These are phyloP conservation scores for Leishmania turanica DNA, from an alignment of 208 protist species.

Conservation along the genomic window DNA sequence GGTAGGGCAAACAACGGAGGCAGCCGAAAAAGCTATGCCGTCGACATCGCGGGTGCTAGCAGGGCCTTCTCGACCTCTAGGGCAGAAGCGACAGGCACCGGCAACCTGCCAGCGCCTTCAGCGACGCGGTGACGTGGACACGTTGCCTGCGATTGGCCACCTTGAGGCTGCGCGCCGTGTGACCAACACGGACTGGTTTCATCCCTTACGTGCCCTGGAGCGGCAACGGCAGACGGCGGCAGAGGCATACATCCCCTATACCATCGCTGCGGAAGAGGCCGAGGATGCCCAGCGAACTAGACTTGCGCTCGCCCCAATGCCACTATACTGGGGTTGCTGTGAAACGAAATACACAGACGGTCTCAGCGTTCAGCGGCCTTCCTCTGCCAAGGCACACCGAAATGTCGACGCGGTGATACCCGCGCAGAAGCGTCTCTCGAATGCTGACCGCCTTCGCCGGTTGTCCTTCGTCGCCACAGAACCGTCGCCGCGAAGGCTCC, in stretches of 20 bases:
- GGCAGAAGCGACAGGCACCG: background rate
- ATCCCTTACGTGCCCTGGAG: conserved; percentile 6
- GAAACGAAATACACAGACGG: background rate
- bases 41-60: background rate
- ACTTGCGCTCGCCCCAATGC: background rate
- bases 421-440: background rate
- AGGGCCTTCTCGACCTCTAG: background rate
- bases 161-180: too few relatives aligned
- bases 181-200: conserved; percentile 1
- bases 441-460: background rate
- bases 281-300: background rate
- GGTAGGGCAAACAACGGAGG: background rate
- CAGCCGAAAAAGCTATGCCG: background rate
- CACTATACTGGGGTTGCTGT: background rate
- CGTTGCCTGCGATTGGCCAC: too few relatives aligned
- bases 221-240: conserved; percentile 4
- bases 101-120: background rate
- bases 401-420: background rate
- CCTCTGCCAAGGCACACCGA: background rate
- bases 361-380: background rate
- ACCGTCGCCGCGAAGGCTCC: background rate
- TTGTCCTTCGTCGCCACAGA: background rate
- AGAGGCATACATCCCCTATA: conserved; percentile 11
- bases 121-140: background rate
- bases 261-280: conserved; percentile 6